phyloP scores from a whole-genome alignment of 2,329 filamentous ascomycete genomes.

The Akanthomyces muscarius region DNA sequence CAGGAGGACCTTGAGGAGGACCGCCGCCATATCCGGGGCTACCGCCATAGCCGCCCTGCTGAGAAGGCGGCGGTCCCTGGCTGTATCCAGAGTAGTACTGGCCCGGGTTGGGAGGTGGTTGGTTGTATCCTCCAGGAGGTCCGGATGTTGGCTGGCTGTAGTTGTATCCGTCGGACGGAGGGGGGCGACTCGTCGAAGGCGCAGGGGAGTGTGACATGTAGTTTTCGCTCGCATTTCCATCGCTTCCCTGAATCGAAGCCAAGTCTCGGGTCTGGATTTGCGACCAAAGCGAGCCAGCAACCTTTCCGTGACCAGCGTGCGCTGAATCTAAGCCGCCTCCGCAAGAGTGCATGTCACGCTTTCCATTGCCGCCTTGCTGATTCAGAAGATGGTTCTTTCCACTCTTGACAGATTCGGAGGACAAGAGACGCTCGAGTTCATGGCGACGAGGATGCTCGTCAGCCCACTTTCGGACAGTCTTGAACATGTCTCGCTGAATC shows the following conservation, averaged over 20 bases:
- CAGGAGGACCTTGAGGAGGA: constrained; percentile 19
- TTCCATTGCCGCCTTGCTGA: constrained; percentile 29
- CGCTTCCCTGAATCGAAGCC: constrained; percentile 48
- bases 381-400: constrained; percentile 72
- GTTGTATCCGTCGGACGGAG: constrained; percentile 35
- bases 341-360: constrained; percentile 26
- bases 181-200: constrained; percentile 29
- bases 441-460: constrained; percentile 63
- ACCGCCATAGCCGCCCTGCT: constrained; percentile 25
- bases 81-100: constrained; percentile 33
- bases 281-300: constrained; percentile 56
- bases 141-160: constrained; percentile 34
- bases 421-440: constrained; percentile 70
- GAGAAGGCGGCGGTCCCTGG: constrained; percentile 26
- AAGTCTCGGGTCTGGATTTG: constrained; percentile 58
- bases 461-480: constrained; percentile 77
- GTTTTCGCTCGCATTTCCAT: constrained; percentile 36
- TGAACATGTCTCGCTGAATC: constrained; percentile 85
- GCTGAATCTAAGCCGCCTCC: constrained; percentile 41
- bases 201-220: constrained; percentile 39
- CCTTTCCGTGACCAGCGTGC: constrained; percentile 52
- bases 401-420: constrained; percentile 74
- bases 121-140: constrained; percentile 26
- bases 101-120: constrained; percentile 32
- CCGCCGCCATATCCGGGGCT: constrained; percentile 26